Evolutionary conservation across 176 grass and related monocot species (phyloP).

Genomic region (Zizania latifolia): DNA sequence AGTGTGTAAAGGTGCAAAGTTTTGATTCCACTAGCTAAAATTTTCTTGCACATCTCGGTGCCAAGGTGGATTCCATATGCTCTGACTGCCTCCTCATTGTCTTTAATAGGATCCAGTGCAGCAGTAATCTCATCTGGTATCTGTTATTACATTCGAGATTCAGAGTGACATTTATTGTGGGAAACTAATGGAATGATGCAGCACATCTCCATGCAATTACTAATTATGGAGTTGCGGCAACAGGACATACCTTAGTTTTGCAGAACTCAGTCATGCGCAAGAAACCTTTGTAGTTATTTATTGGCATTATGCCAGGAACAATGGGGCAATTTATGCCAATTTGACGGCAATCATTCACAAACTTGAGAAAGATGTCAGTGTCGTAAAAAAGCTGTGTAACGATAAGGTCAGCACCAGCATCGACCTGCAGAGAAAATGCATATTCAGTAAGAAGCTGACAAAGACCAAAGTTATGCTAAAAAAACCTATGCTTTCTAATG

Average conservation of each 20-base stretch:
- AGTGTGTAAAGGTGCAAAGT: slow-evolving; percentile 85
- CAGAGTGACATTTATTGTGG: neutral
- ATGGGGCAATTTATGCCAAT: slow-evolving; percentile 90
- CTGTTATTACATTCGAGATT: slow-evolving; percentile 37
- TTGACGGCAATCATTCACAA: slow-evolving; percentile 80
- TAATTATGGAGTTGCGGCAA: slow-evolving; percentile 1
- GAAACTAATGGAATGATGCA: neutral
- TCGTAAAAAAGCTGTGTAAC: slow-evolving; percentile 86
- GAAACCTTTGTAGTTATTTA: slow-evolving; percentile 89
- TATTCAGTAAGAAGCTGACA: slow-evolving; percentile 2
- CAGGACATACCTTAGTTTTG: slow-evolving; percentile 67
- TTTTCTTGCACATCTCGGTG: slow-evolving; percentile 93
- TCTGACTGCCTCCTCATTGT: slow-evolving; percentile 80
- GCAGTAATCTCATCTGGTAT: slow-evolving; percentile 65
- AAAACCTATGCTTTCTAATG: neutral
- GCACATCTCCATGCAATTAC: slow-evolving; percentile 2
- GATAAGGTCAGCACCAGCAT: slow-evolving; percentile 81
- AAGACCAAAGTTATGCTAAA: neutral
- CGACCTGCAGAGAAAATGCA: slow-evolving; percentile 47
- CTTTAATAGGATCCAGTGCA: slow-evolving; percentile 79
- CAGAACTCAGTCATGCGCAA: slow-evolving; percentile 77
- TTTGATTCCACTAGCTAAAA: slow-evolving; percentile 77
- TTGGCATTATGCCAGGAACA: slow-evolving; percentile 94
- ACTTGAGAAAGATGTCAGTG: slow-evolving; percentile 83
- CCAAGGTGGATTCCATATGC: slow-evolving; percentile 79